A percentile compares a stretch with the other conserved stretches of the same genome.
Evolutionary conservation across 192 early-diverging fungal genomes (phyloP).

Genomic region (Pilaira anomala): DNA sequence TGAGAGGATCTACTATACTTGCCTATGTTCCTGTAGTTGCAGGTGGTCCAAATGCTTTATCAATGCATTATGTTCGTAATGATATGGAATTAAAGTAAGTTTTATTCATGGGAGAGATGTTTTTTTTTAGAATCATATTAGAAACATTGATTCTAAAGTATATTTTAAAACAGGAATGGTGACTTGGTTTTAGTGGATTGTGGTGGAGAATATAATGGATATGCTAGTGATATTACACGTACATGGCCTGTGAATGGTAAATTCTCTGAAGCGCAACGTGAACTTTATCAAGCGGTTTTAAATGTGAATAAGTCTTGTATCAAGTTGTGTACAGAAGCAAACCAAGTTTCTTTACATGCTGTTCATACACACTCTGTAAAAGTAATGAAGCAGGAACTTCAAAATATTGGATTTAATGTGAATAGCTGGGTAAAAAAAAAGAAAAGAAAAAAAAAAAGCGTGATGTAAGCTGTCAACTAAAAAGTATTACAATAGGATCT

Average conservation of each 20-base stretch:
- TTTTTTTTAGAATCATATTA: not conserved
- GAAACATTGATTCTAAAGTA: no score
- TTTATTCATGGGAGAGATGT: no score
- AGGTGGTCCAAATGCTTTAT: constrained; percentile 83
- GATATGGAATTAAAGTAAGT: constrained; percentile 53
- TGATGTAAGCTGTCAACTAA: no score
- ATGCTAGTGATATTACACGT: constrained; percentile 90
- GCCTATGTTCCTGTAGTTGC: constrained; percentile 98
- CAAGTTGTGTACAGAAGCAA: constrained; percentile 56
- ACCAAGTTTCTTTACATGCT: constrained; percentile 70
- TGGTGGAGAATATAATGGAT: constrained; percentile 84
- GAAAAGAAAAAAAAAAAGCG: no score
- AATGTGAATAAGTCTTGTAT: constrained; percentile 84
- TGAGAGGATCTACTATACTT: constrained; percentile 59
- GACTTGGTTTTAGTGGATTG: constrained; percentile 89
- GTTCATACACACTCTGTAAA: constrained; percentile 76
- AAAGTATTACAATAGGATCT: constrained; percentile 55
- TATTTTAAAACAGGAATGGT: constrained; percentile 65
- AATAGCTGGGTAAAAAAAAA: constrained; percentile 45
- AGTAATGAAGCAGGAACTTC: constrained; percentile 67
- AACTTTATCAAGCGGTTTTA: constrained; percentile 83
- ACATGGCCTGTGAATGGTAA: constrained; percentile 92
- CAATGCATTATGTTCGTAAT: constrained; percentile 95
- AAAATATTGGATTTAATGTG: constrained; percentile 64
- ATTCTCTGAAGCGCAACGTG: constrained; percentile 73